Conservation (phyloP, 495 filamentous ascomycete genomes). For the Pseudoneurospora amorphoporcata region DNA sequence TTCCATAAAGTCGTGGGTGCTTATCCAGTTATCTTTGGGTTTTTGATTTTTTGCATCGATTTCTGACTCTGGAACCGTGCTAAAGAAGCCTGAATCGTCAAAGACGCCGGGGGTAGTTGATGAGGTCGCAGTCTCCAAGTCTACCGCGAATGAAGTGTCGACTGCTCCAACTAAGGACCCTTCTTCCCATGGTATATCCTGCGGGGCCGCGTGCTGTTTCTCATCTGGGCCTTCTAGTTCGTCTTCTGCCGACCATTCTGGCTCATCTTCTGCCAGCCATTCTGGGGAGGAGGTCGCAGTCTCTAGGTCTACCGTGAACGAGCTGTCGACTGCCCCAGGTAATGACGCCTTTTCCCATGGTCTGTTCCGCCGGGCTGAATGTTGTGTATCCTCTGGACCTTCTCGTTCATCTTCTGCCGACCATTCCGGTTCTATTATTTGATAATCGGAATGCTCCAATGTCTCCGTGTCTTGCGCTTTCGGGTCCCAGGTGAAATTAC, state of each 20-base stretch:
- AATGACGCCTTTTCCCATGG: neutral
- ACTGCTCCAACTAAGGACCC: neutral
- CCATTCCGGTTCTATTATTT: neutral
- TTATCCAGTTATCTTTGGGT: neutral
- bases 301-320: neutral
- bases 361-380: neutral
- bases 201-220: neutral
- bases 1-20: neutral
- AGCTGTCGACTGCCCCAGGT: neutral
- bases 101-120: neutral
- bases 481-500: neutral
- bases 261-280: no score
- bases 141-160: neutral
- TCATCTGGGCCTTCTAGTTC: neutral
- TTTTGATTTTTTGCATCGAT: neutral
- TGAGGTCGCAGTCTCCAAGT: neutral
- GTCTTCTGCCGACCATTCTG: neutral
- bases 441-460: neutral
- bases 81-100: neutral
- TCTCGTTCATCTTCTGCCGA: neutral
- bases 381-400: neutral
- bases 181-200: neutral
- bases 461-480: neutral
- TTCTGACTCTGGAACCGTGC: neutral
- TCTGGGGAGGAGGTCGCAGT: neutral